phyloP scores from a whole-genome alignment of 768 basidiomycete genomes.

The Tulasnella sp. region DNA sequence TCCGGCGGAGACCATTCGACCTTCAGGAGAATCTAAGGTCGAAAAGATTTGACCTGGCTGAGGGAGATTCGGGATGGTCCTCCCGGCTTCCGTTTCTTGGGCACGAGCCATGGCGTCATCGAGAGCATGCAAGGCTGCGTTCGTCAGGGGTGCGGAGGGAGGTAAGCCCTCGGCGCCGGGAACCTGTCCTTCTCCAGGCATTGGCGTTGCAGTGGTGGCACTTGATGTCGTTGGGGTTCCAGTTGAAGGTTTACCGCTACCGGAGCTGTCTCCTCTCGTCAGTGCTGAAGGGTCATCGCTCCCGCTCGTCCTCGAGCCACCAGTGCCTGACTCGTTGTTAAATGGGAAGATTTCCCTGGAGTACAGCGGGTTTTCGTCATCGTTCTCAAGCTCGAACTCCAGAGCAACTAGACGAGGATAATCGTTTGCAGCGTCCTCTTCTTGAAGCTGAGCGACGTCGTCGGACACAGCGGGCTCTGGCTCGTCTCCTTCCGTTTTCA shows the following conservation, averaged over 20 bases:
- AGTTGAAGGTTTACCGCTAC: slow-evolving; percentile 19
- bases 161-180: background rate
- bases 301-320: slow-evolving; percentile 20
- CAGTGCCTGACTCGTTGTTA: background rate
- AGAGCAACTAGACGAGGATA: slow-evolving; percentile 52
- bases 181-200: background rate
- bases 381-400: slow-evolving; percentile 76
- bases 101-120: background rate
- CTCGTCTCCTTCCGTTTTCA: slow-evolving; percentile 28
- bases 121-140: slow-evolving; percentile 22
- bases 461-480: background rate
- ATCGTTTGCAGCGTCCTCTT: slow-evolving; percentile 17
- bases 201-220: slow-evolving; percentile 14
- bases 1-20: background rate
- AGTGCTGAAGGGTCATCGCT: slow-evolving; percentile 14
- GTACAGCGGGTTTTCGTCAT: slow-evolving; percentile 66
- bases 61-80: slow-evolving; percentile 2
- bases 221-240: slow-evolving; percentile 28
- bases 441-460: background rate
- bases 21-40: background rate
- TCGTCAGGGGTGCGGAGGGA: slow-evolving; percentile 21
- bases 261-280: background rate
- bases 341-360: slow-evolving; percentile 33
- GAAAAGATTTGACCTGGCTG: slow-evolving; percentile 11
- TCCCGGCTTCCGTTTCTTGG: background rate